A percentile compares a stretch with the other conserved stretches of the same genome.
Evolutionary conservation across 139 green algal species (phyloP).

Genomic region (Coccomyxa sp.): DNA sequence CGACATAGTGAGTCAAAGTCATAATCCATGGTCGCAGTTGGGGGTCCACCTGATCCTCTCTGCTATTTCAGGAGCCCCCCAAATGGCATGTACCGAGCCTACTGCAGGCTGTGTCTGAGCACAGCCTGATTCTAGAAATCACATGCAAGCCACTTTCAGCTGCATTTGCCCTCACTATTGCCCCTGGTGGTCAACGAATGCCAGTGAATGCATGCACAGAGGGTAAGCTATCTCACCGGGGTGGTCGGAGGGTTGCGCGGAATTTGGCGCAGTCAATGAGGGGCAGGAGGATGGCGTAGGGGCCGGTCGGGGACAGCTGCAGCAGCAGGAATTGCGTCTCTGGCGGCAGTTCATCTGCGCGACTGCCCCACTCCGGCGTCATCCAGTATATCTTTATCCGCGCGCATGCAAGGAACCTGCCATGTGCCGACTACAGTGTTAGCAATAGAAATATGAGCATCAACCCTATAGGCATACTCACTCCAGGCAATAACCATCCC

Average conservation of each 20-base stretch:
- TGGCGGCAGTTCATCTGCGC: constrained; percentile 50
- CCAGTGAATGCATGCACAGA: neutral
- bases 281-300: constrained; percentile 68
- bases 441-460: too few relatives aligned
- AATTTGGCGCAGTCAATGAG: constrained; percentile 73
- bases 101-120: too few relatives aligned
- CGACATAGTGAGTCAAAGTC: too few relatives aligned
- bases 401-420: neutral
- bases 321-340: constrained; percentile 92
- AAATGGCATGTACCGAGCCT: too few relatives aligned
- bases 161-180: neutral
- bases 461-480: too few relatives aligned
- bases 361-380: constrained; percentile 83
- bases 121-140: too few relatives aligned
- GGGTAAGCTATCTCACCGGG: constrained; percentile 2
- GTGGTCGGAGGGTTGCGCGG: constrained; percentile 64
- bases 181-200: too few relatives aligned
- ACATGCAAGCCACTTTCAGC: neutral
- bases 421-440: too few relatives aligned
- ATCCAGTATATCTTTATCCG: constrained; percentile 43
- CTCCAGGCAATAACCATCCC: too few relatives aligned
- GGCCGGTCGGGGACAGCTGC: constrained; percentile 48
- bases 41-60: too few relatives aligned
- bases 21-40: too few relatives aligned
- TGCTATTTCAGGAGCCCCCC: too few relatives aligned